These are phyloP conservation scores for Mycena pura DNA, from an alignment of 768 basidiomycete genomes.

Conservation along the genomic window DNA sequence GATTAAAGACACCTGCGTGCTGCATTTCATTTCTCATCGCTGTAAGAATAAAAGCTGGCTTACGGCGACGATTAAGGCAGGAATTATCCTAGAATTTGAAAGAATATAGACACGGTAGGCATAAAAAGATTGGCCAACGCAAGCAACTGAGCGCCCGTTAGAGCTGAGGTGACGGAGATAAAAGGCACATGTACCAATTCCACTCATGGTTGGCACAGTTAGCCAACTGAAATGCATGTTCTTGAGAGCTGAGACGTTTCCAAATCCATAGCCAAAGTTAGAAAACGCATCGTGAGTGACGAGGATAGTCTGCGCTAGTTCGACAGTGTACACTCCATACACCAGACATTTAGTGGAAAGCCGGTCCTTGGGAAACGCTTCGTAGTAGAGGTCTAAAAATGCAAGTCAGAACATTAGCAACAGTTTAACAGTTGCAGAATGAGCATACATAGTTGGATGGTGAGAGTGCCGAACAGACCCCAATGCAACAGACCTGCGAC, in stretches of 20 bases:
- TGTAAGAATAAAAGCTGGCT: background rate
- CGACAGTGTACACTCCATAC: slow-evolving; percentile 22
- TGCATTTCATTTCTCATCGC: background rate
- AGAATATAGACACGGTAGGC: background rate
- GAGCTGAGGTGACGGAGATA: background rate
- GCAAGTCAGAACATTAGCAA: no score
- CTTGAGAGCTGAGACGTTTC: background rate
- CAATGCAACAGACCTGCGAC: no score
- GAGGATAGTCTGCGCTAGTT: slow-evolving; percentile 31
- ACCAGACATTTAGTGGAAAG: slow-evolving; percentile 31
- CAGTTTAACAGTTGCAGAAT: no score
- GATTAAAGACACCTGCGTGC: background rate
- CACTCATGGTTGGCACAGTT: background rate
- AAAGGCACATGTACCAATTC: background rate
- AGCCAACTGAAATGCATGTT: background rate
- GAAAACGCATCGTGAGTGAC: slow-evolving; percentile 14
- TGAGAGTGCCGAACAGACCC: no score
- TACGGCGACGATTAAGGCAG: background rate
- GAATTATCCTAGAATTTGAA: background rate
- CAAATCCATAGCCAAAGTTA: background rate
- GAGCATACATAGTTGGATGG: no score
- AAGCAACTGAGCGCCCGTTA: background rate
- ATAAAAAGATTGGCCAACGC: slow-evolving; percentile 5
- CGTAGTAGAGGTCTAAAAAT: slow-evolving; percentile 36
- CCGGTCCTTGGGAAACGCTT: slow-evolving; percentile 36